phyloP scores from a whole-genome alignment of 2,329 filamentous ascomycete species.

The Thelonectria blattea region DNA sequence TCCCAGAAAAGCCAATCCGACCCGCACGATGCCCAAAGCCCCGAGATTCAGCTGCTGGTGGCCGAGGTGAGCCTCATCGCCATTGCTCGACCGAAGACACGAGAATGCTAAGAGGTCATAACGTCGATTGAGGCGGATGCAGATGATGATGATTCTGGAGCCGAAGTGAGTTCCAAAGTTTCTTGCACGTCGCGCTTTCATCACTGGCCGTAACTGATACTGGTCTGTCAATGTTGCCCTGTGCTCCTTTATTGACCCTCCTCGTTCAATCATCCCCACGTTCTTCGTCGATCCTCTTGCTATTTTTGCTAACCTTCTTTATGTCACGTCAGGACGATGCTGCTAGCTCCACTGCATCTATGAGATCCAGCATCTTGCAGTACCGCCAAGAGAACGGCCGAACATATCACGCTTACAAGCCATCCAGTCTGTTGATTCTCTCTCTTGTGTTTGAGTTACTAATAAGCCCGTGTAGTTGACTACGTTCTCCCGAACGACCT shows the following conservation, averaged over 20 bases:
- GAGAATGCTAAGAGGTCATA: neutral
- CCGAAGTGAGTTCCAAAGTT: slow-evolving; percentile 26
- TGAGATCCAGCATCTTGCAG: slow-evolving; percentile 45
- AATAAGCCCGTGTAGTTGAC: slow-evolving; percentile 21
- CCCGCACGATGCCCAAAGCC: neutral
- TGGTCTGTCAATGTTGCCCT: too few relatives aligned
- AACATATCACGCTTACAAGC: slow-evolving; percentile 45
- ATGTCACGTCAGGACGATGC: slow-evolving; percentile 29
- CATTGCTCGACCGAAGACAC: too few relatives aligned
- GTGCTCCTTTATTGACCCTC: too few relatives aligned
- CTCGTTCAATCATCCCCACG: too few relatives aligned
- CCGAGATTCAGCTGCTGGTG: slow-evolving; percentile 16
- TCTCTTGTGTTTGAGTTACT: neutral
- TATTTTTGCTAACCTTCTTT: neutral
- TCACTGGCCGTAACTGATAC: too few relatives aligned
- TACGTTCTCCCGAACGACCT: slow-evolving; percentile 42
- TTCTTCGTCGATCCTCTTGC: too few relatives aligned
- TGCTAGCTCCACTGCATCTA: slow-evolving; percentile 40
- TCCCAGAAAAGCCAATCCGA: slow-evolving; percentile 4
- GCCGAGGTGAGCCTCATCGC: slow-evolving; percentile 23
- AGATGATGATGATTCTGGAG: slow-evolving; percentile 33
- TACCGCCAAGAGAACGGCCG: slow-evolving; percentile 48
- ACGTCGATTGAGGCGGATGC: neutral
- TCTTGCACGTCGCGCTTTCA: neutral
- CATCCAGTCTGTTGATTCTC: slow-evolving; percentile 33